These are phyloP conservation scores for Didymella arachidicola DNA, from an alignment of 2,329 filamentous ascomycete species.

Conservation along the genomic window DNA sequence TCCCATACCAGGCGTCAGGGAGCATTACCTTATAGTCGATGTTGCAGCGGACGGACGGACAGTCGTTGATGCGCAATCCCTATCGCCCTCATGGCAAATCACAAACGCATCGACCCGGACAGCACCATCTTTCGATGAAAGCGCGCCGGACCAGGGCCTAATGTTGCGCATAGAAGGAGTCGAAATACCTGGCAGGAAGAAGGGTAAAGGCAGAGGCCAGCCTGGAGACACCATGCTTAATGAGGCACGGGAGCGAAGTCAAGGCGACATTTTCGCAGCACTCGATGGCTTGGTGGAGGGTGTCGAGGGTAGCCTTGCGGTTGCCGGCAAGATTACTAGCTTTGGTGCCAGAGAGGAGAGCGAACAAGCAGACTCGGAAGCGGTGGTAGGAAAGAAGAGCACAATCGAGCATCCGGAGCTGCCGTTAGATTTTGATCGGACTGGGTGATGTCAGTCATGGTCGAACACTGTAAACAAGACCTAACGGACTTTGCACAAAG, in stretches of 20 bases:
- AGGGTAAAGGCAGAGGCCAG: constrained; percentile 41
- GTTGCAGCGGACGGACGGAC: constrained; percentile 56
- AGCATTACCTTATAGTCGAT: constrained; percentile 67
- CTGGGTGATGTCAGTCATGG: background rate
- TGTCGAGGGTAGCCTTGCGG: constrained; percentile 48
- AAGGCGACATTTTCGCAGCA: constrained; percentile 47
- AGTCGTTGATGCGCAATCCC: constrained; percentile 73
- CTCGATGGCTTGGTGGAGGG: constrained; percentile 48
- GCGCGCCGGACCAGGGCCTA: constrained; percentile 54
- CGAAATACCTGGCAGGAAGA: constrained; percentile 46
- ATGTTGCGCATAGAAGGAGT: constrained; percentile 70
- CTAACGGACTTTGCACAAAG: background rate
- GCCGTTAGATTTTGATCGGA: constrained; percentile 3
- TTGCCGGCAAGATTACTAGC: constrained; percentile 44
- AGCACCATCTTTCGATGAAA: constrained; percentile 70
- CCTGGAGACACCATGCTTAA: constrained; percentile 39
- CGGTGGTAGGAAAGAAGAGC: constrained; percentile 5
- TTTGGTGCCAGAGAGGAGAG: constrained; percentile 18
- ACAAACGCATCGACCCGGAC: constrained; percentile 61
- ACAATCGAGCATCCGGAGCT: background rate
- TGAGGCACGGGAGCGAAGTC: constrained; percentile 41
- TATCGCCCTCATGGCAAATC: constrained; percentile 78
- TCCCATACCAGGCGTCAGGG: constrained; percentile 56
- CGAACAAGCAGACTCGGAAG: background rate
- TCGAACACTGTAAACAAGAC: background rate